phyloP scores from a whole-genome alignment of 2,329 filamentous ascomycete genomes.

The Chaetothyriales sp. region DNA sequence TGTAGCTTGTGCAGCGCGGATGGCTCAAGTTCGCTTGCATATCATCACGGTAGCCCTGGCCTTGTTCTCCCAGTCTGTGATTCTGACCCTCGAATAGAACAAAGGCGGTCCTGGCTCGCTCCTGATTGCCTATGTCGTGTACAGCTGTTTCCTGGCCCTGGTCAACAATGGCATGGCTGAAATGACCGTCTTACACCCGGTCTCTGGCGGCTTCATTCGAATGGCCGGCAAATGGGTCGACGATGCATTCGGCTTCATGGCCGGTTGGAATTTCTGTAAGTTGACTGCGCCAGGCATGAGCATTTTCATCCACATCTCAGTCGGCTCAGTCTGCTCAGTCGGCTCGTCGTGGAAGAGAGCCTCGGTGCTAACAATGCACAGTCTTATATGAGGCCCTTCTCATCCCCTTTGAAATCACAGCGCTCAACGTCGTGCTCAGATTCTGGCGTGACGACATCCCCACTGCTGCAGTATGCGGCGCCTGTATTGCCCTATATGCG shows the following conservation, averaged over 20 bases:
- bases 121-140: conserved; percentile 23
- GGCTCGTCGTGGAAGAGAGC: too few relatives aligned
- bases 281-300: background rate
- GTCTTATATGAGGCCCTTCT: conserved; percentile 27
- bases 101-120: conserved; percentile 24
- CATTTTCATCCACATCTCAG: too few relatives aligned
- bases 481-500: conserved; percentile 26
- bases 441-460: conserved; percentile 27
- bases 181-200: conserved; percentile 30
- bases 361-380: background rate
- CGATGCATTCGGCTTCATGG: conserved; percentile 29
- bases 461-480: conserved; percentile 23
- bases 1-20: conserved; percentile 11
- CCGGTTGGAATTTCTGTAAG: conserved; percentile 30
- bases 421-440: conserved; percentile 26
- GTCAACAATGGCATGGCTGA: conserved; percentile 29
- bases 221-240: conserved; percentile 31
- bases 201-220: conserved; percentile 27
- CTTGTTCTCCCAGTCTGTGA: too few relatives aligned
- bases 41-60: too few relatives aligned
- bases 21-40: too few relatives aligned
- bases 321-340: too few relatives aligned
- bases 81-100: background rate
- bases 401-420: conserved; percentile 28
- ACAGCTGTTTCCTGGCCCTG: conserved; percentile 19